Conservation (phyloP, 352 stramenopile genomes). For the Paralagenidium karlingii region DNA sequence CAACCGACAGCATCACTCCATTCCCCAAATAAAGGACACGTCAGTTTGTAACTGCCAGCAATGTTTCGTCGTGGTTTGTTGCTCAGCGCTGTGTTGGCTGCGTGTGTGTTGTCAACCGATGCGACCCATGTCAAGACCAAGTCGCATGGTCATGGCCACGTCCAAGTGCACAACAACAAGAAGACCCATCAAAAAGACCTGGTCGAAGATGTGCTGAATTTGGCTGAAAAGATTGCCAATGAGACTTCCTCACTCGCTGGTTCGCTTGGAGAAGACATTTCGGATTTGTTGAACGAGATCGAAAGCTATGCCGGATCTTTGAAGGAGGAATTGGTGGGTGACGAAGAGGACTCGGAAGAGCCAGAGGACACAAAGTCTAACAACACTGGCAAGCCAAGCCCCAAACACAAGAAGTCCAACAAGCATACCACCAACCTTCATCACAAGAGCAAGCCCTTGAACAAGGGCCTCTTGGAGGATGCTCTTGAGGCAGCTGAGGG, state of each 20-base stretch:
- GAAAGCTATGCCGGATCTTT: neutral
- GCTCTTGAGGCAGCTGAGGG: no score
- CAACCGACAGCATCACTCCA: no score
- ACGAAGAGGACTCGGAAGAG: neutral
- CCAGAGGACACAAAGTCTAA: neutral
- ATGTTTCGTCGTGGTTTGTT: no score
- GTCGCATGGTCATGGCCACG: neutral
- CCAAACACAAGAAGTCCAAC: neutral
- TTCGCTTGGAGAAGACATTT: neutral
- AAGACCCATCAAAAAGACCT: slow-evolving; percentile 3
- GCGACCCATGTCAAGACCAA: no score
- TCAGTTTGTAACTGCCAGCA: no score
- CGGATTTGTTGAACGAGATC: neutral
- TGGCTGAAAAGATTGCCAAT: slow-evolving; percentile 3
- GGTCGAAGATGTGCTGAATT: slow-evolving; percentile 1
- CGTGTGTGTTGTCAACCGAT: no score
- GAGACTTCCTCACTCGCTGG: neutral
- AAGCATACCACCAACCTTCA: neutral
- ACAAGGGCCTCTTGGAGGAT: no score
- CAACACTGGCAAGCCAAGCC: neutral
- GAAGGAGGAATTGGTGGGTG: slow-evolving; percentile 7
- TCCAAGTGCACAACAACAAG: slow-evolving; percentile 4
- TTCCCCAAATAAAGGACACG: no score
- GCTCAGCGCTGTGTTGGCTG: no score
- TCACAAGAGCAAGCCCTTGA: neutral